These are phyloP conservation scores for Pilaira anomala DNA, from an alignment of 192 early-diverging fungal genomes.

Conservation along the genomic window DNA sequence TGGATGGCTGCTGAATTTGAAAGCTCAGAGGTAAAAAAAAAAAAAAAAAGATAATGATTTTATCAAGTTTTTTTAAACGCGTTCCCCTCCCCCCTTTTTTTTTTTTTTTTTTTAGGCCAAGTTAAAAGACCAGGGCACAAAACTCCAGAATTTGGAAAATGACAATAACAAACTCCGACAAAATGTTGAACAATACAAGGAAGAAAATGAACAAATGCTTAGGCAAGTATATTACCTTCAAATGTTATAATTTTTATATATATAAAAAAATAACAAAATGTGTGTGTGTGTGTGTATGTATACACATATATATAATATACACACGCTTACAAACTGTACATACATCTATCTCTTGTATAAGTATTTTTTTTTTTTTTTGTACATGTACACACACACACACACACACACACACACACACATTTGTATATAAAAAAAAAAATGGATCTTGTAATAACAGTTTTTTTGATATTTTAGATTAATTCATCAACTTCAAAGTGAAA, in stretches of 20 bases:
- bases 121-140: slow-evolving; percentile 10
- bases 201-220: slow-evolving; percentile 12
- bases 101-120: slow-evolving; percentile 1
- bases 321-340: too few species aligned
- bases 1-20: slow-evolving; percentile 41
- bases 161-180: slow-evolving; percentile 8
- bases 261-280: too few species aligned
- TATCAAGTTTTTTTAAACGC: not conserved
- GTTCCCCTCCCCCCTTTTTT: too few species aligned
- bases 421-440: too few species aligned
- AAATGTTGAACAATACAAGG: not conserved
- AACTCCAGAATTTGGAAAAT: slow-evolving; percentile 2
- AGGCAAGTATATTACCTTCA: not conserved
- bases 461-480: not conserved
- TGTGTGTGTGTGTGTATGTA: not conserved
- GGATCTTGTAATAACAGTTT: not conserved
- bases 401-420: too few species aligned
- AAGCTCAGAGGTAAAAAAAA: slow-evolving; percentile 31
- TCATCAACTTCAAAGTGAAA: not conserved
- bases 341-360: too few species aligned
- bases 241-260: not conserved
- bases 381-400: too few species aligned
- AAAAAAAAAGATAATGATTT: not conserved
- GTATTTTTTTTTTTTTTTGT: too few species aligned
- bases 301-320: not conserved